Base-by-base conservation (phyloP, 441 rosid genomes). In the Jatropha podagrica region DNA sequence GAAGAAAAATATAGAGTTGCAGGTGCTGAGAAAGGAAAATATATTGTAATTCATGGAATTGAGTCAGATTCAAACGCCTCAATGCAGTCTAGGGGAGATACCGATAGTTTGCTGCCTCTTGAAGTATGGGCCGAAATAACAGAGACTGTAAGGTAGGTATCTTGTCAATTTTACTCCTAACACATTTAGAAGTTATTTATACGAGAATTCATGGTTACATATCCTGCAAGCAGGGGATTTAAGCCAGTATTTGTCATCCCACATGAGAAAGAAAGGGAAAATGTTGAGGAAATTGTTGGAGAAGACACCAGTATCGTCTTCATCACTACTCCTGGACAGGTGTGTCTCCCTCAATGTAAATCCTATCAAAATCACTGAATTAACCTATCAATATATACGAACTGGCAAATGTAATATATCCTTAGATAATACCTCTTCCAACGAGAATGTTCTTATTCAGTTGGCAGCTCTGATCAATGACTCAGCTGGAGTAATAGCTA, bases 301-400 rank as follows among this genome's bases (percentile, higher is more conserved):
- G 93, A 95, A 6, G 91, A 88, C 77, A 77, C 88, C 71, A 83
- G 83, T 78, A 89, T 87, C 60, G 84, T 95, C 69, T 89, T 93
- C 82, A 90, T 93, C 79, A 95, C 97, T 6, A 92, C 99, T 14
- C 98, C 97, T 18, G 97, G 95, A 77, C 97, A 95, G 93, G 99
- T 90, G 75, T 27, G 49, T 65, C 52, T 5, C 51, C 48, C 48
- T 44, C 10, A 6, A 44, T 54, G 6, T 11, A 26, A 60, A 60
- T 10, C 38, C 40, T 12, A 60, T 26, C 38, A 14, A 61, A 27
- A 4, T 61, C 18, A 27, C 38, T 11, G 9, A 61, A 61, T 4
- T 32, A 27, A 32, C 65, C 41, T 17, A 61, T 37, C 18, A 60
- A 32, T 18, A 1, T 4, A 32, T 12, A 13, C 1, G 15, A 59